Evolutionary conservation across 73 alveolate genomes (phyloP).

Genomic region (Diophrys appendiculata): DNA sequence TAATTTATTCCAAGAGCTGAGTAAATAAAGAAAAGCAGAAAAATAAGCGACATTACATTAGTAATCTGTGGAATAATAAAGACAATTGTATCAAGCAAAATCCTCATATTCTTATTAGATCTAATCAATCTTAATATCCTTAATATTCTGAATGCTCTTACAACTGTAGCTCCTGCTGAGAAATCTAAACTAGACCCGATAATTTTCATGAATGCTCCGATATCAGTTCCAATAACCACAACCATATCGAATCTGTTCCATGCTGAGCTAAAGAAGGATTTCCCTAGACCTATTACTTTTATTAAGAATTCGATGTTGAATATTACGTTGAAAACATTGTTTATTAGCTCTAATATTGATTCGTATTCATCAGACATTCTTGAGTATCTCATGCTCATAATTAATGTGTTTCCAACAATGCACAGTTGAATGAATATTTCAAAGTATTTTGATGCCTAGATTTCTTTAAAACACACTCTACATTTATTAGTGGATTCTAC

Average conservation of each 20-base stretch:
- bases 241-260: slow-evolving; percentile 70
- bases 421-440: slow-evolving; percentile 18
- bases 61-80: slow-evolving; percentile 6
- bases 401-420: slow-evolving; percentile 29
- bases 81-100: slow-evolving; percentile 36
- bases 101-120: slow-evolving; percentile 25
- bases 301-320: slow-evolving; percentile 57
- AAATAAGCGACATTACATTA: slow-evolving; percentile 29
- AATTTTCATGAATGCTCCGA: slow-evolving; percentile 45
- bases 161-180: slow-evolving; percentile 53
- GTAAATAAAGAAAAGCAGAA: slow-evolving; percentile 54
- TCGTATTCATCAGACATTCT: slow-evolving; percentile 15
- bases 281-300: slow-evolving; percentile 49
- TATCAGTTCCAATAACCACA: slow-evolving; percentile 63
- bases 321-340: slow-evolving; percentile 48
- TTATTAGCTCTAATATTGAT: slow-evolving; percentile 22
- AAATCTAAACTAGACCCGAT: slow-evolving; percentile 17
- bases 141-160: slow-evolving; percentile 62
- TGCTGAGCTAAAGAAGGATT: slow-evolving; percentile 39
- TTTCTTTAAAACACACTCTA: background rate
- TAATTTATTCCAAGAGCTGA: slow-evolving; percentile 49
- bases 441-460: slow-evolving; percentile 3
- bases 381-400: slow-evolving; percentile 28
- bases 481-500: background rate
- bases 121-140: slow-evolving; percentile 56